A percentile compares a stretch with the other conserved stretches of the same genome.
Evolutionary conservation across 2,329 filamentous ascomycete genomes (phyloP).

Genomic region (Scedosporium dehoogii): DNA sequence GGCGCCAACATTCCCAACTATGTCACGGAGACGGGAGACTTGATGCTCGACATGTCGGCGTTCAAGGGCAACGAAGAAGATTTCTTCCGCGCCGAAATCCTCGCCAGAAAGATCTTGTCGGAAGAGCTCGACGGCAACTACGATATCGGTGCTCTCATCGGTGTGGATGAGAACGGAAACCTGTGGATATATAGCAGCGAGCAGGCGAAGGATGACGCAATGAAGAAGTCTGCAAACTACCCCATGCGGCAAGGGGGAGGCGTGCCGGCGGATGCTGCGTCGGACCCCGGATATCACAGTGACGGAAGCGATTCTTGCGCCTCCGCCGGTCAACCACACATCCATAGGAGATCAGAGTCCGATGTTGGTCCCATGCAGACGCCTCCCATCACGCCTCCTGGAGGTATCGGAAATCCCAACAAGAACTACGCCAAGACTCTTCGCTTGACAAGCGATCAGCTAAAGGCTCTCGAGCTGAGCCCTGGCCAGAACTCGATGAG

Average conservation of each 20-base stretch:
- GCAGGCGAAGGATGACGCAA: conserved; percentile 84
- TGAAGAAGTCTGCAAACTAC: conserved; percentile 50
- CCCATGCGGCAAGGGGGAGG: conserved; percentile 36
- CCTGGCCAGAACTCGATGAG: conserved; percentile 86
- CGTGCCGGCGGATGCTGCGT: conserved; percentile 67
- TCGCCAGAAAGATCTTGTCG: conserved; percentile 82
- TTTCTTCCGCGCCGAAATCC: conserved; percentile 80
- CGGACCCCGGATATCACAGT: conserved; percentile 91
- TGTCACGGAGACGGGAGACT: conserved; percentile 83
- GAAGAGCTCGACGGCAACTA: conserved; percentile 93
- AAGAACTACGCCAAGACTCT: conserved; percentile 95
- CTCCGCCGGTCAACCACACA: conserved; percentile 31
- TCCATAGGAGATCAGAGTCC: conserved; percentile 58
- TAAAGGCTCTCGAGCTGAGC: conserved; percentile 75
- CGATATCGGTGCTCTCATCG: conserved; percentile 90
- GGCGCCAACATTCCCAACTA: conserved; percentile 86
- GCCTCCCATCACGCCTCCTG: conserved; percentile 52
- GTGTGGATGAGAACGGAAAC: conserved; percentile 89
- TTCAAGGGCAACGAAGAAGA: conserved; percentile 95
- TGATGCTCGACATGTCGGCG: conserved; percentile 97
- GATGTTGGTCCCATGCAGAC: conserved; percentile 39
- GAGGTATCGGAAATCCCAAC: conserved; percentile 57
- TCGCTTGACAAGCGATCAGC: conserved; percentile 86
- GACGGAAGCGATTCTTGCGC: conserved; percentile 59
- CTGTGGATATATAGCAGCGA: conserved; percentile 99